Conservation (phyloP, 495 filamentous ascomycete genomes). For the Amphirosellinia nigrospora region DNA sequence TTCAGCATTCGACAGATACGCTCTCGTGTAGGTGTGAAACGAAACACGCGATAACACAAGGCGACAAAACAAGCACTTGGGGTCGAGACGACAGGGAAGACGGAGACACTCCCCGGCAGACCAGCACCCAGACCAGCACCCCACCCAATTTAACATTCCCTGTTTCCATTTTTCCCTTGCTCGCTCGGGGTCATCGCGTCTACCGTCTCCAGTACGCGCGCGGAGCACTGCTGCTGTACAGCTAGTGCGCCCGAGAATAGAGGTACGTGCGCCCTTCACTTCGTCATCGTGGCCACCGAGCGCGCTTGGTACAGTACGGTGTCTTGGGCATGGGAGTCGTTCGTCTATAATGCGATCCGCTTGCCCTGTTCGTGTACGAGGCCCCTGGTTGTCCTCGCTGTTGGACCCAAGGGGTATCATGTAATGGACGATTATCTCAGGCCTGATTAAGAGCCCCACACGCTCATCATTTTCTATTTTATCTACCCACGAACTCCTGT, state of each 20-base stretch:
- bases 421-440: slow-evolving; percentile 4
- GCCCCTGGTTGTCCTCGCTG: background rate
- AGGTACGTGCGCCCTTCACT: slow-evolving; percentile 23
- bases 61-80: background rate
- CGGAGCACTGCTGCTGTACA: background rate
- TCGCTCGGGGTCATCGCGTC: background rate
- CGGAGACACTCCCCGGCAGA: slow-evolving; percentile 18
- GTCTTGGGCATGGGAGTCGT: background rate
- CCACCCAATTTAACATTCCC: slow-evolving; percentile 24
- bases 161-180: slow-evolving; percentile 8
- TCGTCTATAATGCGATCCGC: slow-evolving; percentile 1
- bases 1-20: background rate
- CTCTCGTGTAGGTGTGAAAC: background rate
- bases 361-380: slow-evolving; percentile 1
- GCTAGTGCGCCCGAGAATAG: background rate
- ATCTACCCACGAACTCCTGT: background rate
- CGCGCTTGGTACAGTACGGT: slow-evolving; percentile 1
- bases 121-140: slow-evolving; percentile 8
- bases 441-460: slow-evolving; percentile 8
- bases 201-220: slow-evolving; percentile 3
- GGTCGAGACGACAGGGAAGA: slow-evolving; percentile 16
- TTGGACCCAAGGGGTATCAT: slow-evolving; percentile 1
- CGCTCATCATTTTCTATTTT: slow-evolving; percentile 11
- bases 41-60: background rate
- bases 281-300: background rate